Evolutionary conservation across 2,329 filamentous ascomycete genomes (phyloP), one percentile per base, ranked within the genome.

Genomic region (Celoporthe dispersa): DNA sequence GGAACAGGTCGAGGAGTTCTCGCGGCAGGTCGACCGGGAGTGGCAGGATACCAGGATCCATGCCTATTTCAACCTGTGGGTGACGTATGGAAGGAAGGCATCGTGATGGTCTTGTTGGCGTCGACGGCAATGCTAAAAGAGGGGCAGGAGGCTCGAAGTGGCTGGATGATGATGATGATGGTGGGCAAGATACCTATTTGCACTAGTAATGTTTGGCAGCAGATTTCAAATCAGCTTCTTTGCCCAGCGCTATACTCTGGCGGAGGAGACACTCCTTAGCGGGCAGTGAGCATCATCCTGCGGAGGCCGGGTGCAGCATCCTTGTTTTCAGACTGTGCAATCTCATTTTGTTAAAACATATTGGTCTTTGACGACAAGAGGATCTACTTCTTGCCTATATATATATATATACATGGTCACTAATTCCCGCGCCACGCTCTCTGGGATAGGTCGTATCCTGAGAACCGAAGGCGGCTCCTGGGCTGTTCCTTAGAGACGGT

Each of bases 41-140:
- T 73, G 79, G 65, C 67, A 71, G 70, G 75, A 78, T 67, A 66
- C 72, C 22, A 71, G 67, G 44, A 73, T 75, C 44, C 78, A 79
- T 64, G 74, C 77, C 12, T 77, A 78, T 67, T 77, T 76, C 66
- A 73, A 75, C 35, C 35, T 77, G 66, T 78, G 72, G 63, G 76
- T 77, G 25, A 74, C 73, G 1, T 77, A 77, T 59, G 76, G 75
- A 19, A 75, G 75, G 53, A 77, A 75, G 72, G 73, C 75, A n/a
- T 75, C 37, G 71, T 48, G 44, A 11, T 48, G 22, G n/a, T 48
- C 44, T 8, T 25, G 35, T 62, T 22, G 25, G 37, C 39, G 37
- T 31, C 11, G 9, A 28, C 11, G 41, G 35, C 25, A 35, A 3
- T 55, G 33, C 9, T 59, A 19, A 22, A 31, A 48, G 44, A n/a